These are phyloP conservation scores for Fistulifera solaris DNA, from an alignment of 108 stramenopile genomes.

Conservation along the genomic window DNA sequence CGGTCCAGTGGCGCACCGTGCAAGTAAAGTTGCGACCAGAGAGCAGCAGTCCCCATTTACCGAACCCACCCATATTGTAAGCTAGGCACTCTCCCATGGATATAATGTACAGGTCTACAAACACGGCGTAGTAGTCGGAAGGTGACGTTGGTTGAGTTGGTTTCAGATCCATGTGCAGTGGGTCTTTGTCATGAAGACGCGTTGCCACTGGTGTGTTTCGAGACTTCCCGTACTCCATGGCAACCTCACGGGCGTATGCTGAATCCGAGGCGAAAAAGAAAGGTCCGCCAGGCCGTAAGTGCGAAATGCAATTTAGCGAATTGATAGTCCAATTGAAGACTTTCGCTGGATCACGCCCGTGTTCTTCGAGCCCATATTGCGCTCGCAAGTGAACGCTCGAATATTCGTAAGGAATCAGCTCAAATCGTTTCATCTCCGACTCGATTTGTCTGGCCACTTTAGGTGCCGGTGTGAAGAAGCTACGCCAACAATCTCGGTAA, in stretches of 20 bases:
- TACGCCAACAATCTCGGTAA: slow-evolving; percentile 13
- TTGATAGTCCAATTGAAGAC: slow-evolving; percentile 16
- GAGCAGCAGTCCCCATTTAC: slow-evolving; percentile 6
- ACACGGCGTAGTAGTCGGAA: slow-evolving; percentile 31
- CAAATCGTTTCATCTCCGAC: slow-evolving; percentile 10
- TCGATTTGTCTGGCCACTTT: slow-evolving; percentile 15
- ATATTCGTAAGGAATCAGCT: slow-evolving; percentile 30
- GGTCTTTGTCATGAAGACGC: slow-evolving; percentile 8
- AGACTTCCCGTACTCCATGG: slow-evolving; percentile 9
- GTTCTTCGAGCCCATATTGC: slow-evolving; percentile 21
- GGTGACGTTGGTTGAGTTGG: slow-evolving; percentile 1
- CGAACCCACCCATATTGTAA: slow-evolving; percentile 16
- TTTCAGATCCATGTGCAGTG: slow-evolving; percentile 32
- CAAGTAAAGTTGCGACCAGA: slow-evolving; percentile 7
- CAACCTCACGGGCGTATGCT: slow-evolving; percentile 3
- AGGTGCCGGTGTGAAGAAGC: slow-evolving; percentile 33
- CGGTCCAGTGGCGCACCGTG: slow-evolving; percentile 7
- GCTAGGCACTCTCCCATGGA: slow-evolving; percentile 22
- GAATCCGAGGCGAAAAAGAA: slow-evolving; percentile 43
- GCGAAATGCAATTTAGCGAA: slow-evolving; percentile 35
- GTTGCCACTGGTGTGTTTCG: slow-evolving; percentile 7
- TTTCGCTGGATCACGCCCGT: slow-evolving; percentile 1
- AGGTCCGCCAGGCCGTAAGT: slow-evolving; percentile 23
- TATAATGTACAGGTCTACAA: slow-evolving; percentile 40
- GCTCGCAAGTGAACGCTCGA: slow-evolving; percentile 32